Evolutionary conservation across 2,329 filamentous ascomycete species (phyloP).

Genomic region (Fonsecaea nubica): DNA sequence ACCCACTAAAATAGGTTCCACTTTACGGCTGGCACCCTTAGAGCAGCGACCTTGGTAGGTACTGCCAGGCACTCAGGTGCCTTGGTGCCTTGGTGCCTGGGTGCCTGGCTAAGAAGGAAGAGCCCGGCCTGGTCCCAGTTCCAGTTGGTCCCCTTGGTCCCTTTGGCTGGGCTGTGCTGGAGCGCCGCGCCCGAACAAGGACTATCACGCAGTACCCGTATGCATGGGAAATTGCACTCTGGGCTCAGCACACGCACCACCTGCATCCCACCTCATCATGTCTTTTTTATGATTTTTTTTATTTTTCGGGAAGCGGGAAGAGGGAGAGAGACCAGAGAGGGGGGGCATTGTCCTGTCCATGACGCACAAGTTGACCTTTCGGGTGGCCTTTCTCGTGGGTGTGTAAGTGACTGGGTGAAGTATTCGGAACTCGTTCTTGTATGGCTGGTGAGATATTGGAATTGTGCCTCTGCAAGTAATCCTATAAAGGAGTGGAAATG

Average conservation of each 20-base stretch:
- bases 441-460: background rate
- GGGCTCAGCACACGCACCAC: constrained; percentile 29
- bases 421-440: constrained; percentile 1
- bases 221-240: constrained; percentile 38
- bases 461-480: constrained; percentile 7
- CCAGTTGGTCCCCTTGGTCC: background rate
- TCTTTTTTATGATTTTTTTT: background rate
- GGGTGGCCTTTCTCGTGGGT: constrained; percentile 3
- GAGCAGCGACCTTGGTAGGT: constrained; percentile 27
- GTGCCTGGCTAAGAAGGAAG: background rate
- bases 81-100: background rate
- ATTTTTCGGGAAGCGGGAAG: background rate
- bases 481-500: constrained; percentile 21
- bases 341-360: constrained; percentile 15
- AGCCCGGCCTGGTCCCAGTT: constrained; percentile 7
- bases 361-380: constrained; percentile 26
- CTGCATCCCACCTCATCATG: constrained; percentile 8
- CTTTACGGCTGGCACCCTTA: constrained; percentile 32
- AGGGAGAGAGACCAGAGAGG: background rate
- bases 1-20: constrained; percentile 38
- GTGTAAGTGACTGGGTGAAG: constrained; percentile 15
- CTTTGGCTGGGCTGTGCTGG: constrained; percentile 29
- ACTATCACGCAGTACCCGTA: constrained; percentile 35
- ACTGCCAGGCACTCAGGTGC: no score
- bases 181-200: constrained; percentile 27